Evolutionary conservation across 2,329 filamentous ascomycete species (phyloP).

Genomic region (Talaromyces sp.): DNA sequence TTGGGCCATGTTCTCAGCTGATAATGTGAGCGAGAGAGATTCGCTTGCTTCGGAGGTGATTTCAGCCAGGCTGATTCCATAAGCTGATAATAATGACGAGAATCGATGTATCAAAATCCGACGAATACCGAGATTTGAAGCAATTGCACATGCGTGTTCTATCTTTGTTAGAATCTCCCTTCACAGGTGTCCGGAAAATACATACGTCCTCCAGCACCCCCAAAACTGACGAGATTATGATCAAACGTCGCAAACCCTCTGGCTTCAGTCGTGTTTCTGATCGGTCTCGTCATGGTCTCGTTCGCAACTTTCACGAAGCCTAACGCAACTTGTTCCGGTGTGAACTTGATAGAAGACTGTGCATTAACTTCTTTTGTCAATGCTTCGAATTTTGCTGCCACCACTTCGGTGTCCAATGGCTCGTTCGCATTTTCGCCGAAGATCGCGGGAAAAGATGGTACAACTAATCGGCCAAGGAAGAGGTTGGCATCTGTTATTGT

Average conservation of each 20-base stretch:
- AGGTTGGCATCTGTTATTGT: slow-evolving; percentile 91
- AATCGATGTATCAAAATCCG: slow-evolving; percentile 82
- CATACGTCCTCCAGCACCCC: slow-evolving; percentile 72
- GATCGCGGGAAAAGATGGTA: slow-evolving; percentile 89
- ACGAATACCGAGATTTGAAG: slow-evolving; percentile 72
- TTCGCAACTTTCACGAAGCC: slow-evolving; percentile 44
- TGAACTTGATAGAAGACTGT: slow-evolving; percentile 44
- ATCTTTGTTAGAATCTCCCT: background rate
- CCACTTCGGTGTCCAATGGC: slow-evolving; percentile 69
- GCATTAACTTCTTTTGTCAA: slow-evolving; percentile 73
- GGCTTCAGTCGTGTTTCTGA: slow-evolving; percentile 85
- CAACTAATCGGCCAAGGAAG: slow-evolving; percentile 74
- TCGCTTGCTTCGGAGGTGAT: slow-evolving; percentile 57
- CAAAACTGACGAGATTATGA: slow-evolving; percentile 87
- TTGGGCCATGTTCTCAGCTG: background rate
- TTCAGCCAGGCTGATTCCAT: slow-evolving; percentile 89
- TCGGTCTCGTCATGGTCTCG: slow-evolving; percentile 60
- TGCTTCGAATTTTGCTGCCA: slow-evolving; percentile 66
- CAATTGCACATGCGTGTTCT: slow-evolving; percentile 82
- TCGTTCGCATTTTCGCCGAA: slow-evolving; percentile 83
- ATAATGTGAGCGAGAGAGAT: background rate
- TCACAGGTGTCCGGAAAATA: background rate
- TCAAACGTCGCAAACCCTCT: slow-evolving; percentile 88
- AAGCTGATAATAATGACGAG: slow-evolving; percentile 83
- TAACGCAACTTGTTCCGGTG: slow-evolving; percentile 37